Evolutionary conservation across 495 filamentous ascomycete species (phyloP).

Genomic region (Jackrogersella minutella): DNA sequence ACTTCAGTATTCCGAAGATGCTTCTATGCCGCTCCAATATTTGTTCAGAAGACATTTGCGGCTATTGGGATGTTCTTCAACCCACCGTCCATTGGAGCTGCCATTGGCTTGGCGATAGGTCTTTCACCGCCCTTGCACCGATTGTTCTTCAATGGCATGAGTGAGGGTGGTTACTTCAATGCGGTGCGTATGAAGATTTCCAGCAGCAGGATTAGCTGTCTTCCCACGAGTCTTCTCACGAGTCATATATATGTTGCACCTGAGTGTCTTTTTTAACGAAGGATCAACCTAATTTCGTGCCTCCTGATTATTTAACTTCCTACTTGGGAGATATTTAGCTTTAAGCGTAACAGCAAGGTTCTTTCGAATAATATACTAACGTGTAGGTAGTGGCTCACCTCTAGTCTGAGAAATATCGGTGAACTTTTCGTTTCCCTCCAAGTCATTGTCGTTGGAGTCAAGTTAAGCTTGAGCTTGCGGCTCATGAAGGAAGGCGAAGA

Average conservation of each 20-base stretch:
- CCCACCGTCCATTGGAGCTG: conserved; percentile 70
- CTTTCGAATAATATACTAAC: conserved; percentile 4
- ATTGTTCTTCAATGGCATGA: conserved; percentile 68
- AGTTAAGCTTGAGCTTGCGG: conserved; percentile 63
- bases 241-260: neutral
- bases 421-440: conserved; percentile 75
- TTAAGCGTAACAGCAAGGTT: too few relatives aligned
- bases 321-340: too few relatives aligned
- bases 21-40: conserved; percentile 16
- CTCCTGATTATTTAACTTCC: neutral
- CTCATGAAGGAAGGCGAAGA: conserved; percentile 58
- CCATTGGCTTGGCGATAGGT: conserved; percentile 68
- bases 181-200: conserved; percentile 26
- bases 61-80: conserved; percentile 60
- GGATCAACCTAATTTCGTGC: neutral
- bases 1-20: conserved; percentile 3
- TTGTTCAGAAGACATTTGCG: conserved; percentile 1
- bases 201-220: neutral
- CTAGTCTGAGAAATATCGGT: conserved; percentile 70
- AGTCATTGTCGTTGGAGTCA: conserved; percentile 76
- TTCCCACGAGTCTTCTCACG: neutral
- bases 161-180: conserved; percentile 64
- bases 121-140: conserved; percentile 68
- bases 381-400: conserved; percentile 75
- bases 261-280: too few relatives aligned